Conservation (phyloP, 2,329 filamentous ascomycete genomes). For the Penicillium sp. region DNA sequence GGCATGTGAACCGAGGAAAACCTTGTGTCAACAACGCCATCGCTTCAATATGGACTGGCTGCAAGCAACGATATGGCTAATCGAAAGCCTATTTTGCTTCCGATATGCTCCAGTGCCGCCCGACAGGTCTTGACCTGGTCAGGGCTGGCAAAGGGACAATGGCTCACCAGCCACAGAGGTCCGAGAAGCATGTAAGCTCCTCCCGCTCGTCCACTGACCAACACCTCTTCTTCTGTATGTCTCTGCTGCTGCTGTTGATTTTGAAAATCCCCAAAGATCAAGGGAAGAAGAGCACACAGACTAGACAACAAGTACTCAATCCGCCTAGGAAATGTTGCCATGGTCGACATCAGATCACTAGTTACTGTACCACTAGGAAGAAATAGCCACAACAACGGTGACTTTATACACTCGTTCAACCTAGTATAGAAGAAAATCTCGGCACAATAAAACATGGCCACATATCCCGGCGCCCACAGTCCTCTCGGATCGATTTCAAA, state of each 20-base stretch:
- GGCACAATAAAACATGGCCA: background rate
- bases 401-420: background rate
- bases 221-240: background rate
- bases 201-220: background rate
- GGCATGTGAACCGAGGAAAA: too few species aligned
- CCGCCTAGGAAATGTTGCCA: background rate
- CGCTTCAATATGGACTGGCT: background rate
- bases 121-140: background rate
- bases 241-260: background rate
- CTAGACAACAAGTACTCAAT: background rate
- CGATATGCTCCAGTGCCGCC: background rate
- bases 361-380: background rate
- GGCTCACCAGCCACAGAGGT: slow-evolving; percentile 1
- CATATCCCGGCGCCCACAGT: background rate
- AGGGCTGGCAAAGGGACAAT: background rate
- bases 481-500: background rate
- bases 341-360: background rate
- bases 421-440: slow-evolving; percentile 4
- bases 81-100: background rate
- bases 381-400: background rate
- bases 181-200: slow-evolving; percentile 1
- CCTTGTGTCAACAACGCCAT: background rate
- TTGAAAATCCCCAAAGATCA: background rate
- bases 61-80: background rate
- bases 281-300: background rate